Evolutionary conservation across 2,329 filamentous ascomycete species (phyloP).

Genomic region (Ilyonectria robusta): DNA sequence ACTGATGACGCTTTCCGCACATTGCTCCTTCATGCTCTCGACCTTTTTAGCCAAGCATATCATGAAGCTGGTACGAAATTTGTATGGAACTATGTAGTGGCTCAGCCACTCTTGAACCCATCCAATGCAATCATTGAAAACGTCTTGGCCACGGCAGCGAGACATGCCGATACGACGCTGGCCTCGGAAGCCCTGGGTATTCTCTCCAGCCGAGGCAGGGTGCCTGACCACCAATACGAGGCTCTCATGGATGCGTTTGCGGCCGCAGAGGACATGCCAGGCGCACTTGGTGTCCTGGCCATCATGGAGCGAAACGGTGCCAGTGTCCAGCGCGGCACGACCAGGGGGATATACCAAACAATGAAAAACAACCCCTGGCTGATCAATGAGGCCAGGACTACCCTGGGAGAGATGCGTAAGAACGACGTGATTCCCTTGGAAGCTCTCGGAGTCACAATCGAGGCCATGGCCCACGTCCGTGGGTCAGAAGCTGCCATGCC

Average conservation of each 20-base stretch:
- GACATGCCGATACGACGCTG: slow-evolving; percentile 75
- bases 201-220: slow-evolving; percentile 56
- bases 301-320: slow-evolving; percentile 75
- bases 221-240: slow-evolving; percentile 83
- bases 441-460: slow-evolving; percentile 53
- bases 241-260: slow-evolving; percentile 81
- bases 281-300: slow-evolving; percentile 78
- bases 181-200: slow-evolving; percentile 78
- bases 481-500: slow-evolving; percentile 51
- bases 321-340: slow-evolving; percentile 71
- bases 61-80: slow-evolving; percentile 76
- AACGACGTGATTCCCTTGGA: slow-evolving; percentile 56
- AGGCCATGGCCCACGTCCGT: slow-evolving; percentile 49
- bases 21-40: slow-evolving; percentile 82
- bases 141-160: slow-evolving; percentile 80
- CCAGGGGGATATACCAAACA: slow-evolving; percentile 72
- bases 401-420: slow-evolving; percentile 67
- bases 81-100: slow-evolving; percentile 79
- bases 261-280: slow-evolving; percentile 69
- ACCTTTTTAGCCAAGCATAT: slow-evolving; percentile 75
- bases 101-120: slow-evolving; percentile 54
- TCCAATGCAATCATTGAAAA: slow-evolving; percentile 76
- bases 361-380: slow-evolving; percentile 64
- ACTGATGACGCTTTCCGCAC: slow-evolving; percentile 59
- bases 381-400: slow-evolving; percentile 66